Percentiles rank a stretch among this genome's conserved stretches.
Evolutionary conservation across 2,329 filamentous ascomycete genomes (phyloP).

Genomic region (Verticillium tricorpus): DNA sequence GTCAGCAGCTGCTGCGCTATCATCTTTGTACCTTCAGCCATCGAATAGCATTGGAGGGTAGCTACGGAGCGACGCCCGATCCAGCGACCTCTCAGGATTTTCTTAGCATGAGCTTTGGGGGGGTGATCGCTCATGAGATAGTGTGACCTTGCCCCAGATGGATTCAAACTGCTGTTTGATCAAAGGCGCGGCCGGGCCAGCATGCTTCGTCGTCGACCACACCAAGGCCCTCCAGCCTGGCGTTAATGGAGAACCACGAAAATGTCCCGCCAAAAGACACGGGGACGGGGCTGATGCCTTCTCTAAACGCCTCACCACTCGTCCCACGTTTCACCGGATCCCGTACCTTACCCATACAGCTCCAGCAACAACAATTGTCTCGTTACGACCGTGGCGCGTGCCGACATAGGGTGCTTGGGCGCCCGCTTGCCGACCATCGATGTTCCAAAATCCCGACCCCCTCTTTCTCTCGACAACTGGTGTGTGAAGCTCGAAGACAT

Average conservation of each 20-base stretch:
- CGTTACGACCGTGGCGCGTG: neutral
- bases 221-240: neutral
- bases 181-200: neutral
- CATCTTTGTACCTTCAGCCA: neutral
- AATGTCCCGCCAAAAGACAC: neutral
- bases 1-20: neutral
- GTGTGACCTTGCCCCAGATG: neutral
- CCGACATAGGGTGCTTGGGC: neutral
- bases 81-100: neutral
- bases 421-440: neutral
- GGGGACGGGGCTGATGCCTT: neutral
- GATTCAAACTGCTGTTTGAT: neutral
- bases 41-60: neutral
- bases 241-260: neutral
- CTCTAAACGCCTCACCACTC: neutral
- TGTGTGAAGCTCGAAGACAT: neutral
- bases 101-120: neutral
- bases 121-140: neutral
- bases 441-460: neutral
- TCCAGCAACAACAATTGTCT: neutral
- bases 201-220: neutral
- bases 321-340: constrained; percentile 1
- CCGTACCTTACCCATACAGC: constrained; percentile 5
- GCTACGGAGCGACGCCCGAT: neutral
- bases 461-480: neutral